phyloP scores from a whole-genome alignment of 331 rosid species.

The Rhamnella rubrinervis region DNA sequence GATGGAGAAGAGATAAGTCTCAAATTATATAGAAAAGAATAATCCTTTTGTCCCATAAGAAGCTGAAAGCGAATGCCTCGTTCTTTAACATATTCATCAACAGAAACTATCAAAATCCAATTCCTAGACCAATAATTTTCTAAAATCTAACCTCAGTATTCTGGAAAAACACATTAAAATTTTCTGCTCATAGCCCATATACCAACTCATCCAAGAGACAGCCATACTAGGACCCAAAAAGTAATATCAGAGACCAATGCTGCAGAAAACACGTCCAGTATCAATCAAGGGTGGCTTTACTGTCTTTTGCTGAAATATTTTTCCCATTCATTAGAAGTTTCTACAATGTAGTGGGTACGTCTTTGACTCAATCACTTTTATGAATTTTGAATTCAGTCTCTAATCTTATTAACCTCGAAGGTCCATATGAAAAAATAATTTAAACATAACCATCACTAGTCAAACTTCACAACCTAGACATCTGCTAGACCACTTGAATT shows the following conservation, averaged over 20 bases:
- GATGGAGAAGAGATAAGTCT: slow-evolving; percentile 21
- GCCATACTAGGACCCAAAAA: background rate
- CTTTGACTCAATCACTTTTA: background rate
- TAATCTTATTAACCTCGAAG: background rate
- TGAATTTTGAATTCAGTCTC: background rate
- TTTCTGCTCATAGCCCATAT: background rate
- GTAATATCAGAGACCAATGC: background rate
- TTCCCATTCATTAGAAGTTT: background rate
- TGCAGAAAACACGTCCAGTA: background rate
- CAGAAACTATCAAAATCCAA: background rate
- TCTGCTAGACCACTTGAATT: background rate
- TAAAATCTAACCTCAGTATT: background rate
- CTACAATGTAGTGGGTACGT: background rate
- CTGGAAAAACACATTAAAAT: background rate
- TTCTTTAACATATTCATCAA: background rate
- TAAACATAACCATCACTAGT: background rate
- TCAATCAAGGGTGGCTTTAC: background rate
- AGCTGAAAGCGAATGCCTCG: background rate
- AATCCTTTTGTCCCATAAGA: background rate
- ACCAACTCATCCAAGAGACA: slow-evolving; percentile 6
- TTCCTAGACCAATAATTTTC: background rate
- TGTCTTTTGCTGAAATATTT: background rate
- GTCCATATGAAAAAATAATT: background rate
- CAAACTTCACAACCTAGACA: background rate
- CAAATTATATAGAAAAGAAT: background rate